Base-by-base conservation (phyloP, 306 rosid species). In the Rosa lucieae region DNA sequence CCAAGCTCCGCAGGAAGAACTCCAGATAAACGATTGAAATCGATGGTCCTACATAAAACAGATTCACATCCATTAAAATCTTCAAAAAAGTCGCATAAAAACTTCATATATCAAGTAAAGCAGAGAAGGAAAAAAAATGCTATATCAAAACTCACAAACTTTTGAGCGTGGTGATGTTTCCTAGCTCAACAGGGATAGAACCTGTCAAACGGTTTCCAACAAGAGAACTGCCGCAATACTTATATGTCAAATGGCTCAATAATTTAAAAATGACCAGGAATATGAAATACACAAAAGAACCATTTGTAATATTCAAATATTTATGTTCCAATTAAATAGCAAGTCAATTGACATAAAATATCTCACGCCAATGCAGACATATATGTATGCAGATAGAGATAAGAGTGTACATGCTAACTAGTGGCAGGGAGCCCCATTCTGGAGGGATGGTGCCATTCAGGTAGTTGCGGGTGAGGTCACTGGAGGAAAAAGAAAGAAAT, bases 171-270 rank as follows among this genome's bases (percentile, higher is more conserved):
- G 84, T 76, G 77, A 92, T 89, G 70, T 88, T 86, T 82, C 77
- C 97, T 3, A 92, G 46, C 80, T 88, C 97, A 78, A 61, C 77
- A 44, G 97, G 97, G 63, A 94, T 87, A 62, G 88, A n/a, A 75
- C 96, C 97, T 0, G 94, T 82, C 70, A 94, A 29, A 47, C 86
- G 88, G 67, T 92, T 94, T 76, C 81, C 89, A 43, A 67, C 3
- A 68, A 94, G 74, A 44, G 94, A 79, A 67, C 97, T 94, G 81
- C 72, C 78, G 29, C 17, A 77, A 71, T 23, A 76, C 51, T 68
- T 12, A 37, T 23, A 32, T 49, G 5, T 48, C 70, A 65, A 32
- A 65, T 65, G 10, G 42, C 43, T 63, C 20, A 1, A 21, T n/a
- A 63, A 32, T 37, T 29, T 29, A 29, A 14, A 29, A 29, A 14